Conservation (phyloP, 345 rosid species). For the Raphanus raphanistrum region DNA sequence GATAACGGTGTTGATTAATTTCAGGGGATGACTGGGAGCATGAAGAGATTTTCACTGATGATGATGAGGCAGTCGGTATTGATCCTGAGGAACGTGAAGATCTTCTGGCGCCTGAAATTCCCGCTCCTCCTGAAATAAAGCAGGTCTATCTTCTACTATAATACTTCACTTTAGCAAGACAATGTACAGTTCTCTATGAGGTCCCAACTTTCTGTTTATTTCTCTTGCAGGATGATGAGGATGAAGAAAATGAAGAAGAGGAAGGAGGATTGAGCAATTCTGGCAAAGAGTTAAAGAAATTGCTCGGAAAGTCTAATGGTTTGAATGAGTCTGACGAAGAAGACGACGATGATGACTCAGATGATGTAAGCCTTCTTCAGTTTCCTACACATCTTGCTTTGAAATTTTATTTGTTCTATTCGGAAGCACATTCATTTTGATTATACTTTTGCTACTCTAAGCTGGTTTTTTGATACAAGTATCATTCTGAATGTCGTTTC, state of each 20-base stretch:
- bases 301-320: constrained; percentile 75
- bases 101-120: constrained; percentile 84
- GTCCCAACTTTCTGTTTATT: neutral
- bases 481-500: neutral
- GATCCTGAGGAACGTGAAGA: constrained; percentile 95
- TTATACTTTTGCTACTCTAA: no score
- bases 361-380: constrained; percentile 58
- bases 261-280: constrained; percentile 91
- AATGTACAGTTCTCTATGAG: neutral
- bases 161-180: neutral
- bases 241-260: constrained; percentile 88
- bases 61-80: constrained; percentile 95
- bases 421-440: no score
- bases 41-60: constrained; percentile 97
- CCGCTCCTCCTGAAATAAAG: constrained; percentile 97
- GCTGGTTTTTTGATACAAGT: constrained; percentile 1
- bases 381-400: no score
- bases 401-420: no score
- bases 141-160: constrained; percentile 53
- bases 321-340: constrained; percentile 77
- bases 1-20: neutral
- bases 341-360: constrained; percentile 75
- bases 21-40: constrained; percentile 99
- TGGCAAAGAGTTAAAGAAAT: constrained; percentile 92
- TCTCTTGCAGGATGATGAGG: constrained; percentile 74